Evolutionary conservation across 108 stramenopile genomes (phyloP), one percentile per base, ranked within the genome.

Genomic region (Nitzschia putrida): DNA sequence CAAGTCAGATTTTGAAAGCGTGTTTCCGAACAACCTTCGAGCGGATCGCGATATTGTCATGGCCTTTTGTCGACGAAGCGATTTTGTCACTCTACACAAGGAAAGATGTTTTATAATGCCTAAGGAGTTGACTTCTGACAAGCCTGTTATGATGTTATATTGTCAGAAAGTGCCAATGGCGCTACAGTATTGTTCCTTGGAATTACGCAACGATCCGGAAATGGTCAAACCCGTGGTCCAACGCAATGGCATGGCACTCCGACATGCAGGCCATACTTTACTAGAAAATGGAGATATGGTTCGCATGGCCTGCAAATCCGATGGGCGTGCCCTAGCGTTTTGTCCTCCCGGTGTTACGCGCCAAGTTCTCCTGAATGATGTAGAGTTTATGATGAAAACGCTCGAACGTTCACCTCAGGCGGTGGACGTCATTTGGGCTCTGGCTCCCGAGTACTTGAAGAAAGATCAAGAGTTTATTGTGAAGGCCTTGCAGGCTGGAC

Each of bases 1-100:
- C 37, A 69, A 80, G 47, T 51, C 57, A 11, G 69, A 74, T 42
- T 80, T 80, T 63, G 79, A 80, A 59, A 58, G 73, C 14, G 0
- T 3, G 18, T 80, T 80, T 44, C 64, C 68, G 11, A 54, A 74
- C 16, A 3, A 16, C 18, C 57, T 80, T 13, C 73, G 73, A 26
- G 29, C 4, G 29, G 79, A 80, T 50, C 41, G 53, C 13, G 72
- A 80, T 3, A 38, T 80, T 8, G 57, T 80, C n/a, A 12, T 80
- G 26, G 64, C 69, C 55, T 80, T 73, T 69, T 70, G 72, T 26
- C 43, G 54, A 16, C 73, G 79, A 18, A 22, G 41, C 18, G 79
- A 80, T 43, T 74, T 80, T 66, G n/a, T 51, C 13, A 9, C 65
- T 12, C 34, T 80, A 13, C 74, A 66, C 51, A 0, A 52, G 10